Evolutionary conservation across 75 land plant genomes (phyloP), one percentile per base, ranked within the genome.

Genomic region (Chamaecyparis obtusa): DNA sequence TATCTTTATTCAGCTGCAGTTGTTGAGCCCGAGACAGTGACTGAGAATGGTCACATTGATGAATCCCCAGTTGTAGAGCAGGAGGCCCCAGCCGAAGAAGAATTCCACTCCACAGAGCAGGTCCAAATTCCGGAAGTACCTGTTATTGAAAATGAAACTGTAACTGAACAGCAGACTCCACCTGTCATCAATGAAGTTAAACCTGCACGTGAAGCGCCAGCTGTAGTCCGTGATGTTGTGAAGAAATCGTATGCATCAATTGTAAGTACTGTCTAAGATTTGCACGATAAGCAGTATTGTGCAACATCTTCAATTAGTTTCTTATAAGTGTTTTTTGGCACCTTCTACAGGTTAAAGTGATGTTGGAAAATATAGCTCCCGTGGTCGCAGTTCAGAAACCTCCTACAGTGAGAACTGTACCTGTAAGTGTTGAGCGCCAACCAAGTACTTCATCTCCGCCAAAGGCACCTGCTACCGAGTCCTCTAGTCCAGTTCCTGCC

Each of bases 181-280:
- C 86, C 67, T 75, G 83, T 77, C 57, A 85, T 41, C 32, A 48
- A 55, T 33, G 88, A 76, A 36, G 85, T 86, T 41, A 55, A 86
- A 69, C 43, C 83, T 36, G 79, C 87, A 17, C 67, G 54, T 48
- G 86, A 93, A 57, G 54, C 84, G 67, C 39, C 89, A 13, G 17
- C 37, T 89, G 75, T 48, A 13, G 80, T 83, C 11, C 91, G 81
- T 24, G 93, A 92, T 76, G 84, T 79, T 75, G 92, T 89, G 69
- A 95, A 96, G 86, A 93, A 92, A 41, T 95, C 98, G 33, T 96
- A 96, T 91, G 98, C 98, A 14, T 96, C 98, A 36, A 96, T 96
- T 91, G 96, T 96, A 84, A 90, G 97, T 93, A 36, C 37, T 44
- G 32, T 51, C 19, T 11, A 84, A 56, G 19, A 41, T 83, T 46